These are phyloP conservation scores for Calonectria pseudoreteaudii DNA, from an alignment of 2,329 filamentous ascomycete genomes.

Conservation along the genomic window DNA sequence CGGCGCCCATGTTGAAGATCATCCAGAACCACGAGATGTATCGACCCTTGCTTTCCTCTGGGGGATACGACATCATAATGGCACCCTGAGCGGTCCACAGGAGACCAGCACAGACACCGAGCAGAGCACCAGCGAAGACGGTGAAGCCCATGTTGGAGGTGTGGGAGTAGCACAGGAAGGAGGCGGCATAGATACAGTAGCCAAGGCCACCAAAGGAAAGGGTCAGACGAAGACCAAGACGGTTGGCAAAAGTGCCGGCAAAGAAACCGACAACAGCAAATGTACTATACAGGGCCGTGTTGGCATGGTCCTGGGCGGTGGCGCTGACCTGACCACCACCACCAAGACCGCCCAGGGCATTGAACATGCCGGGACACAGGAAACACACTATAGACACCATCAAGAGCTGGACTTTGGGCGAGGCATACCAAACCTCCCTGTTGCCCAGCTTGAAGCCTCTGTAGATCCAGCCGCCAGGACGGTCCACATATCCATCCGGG, in stretches of 20 bases:
- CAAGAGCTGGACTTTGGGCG: slow-evolving; percentile 77
- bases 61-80: slow-evolving; percentile 91
- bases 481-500: slow-evolving; percentile 36
- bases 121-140: slow-evolving; percentile 80
- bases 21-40: slow-evolving; percentile 95
- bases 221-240: slow-evolving; percentile 75
- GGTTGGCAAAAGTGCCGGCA: slow-evolving; percentile 83
- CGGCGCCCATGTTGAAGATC: slow-evolving; percentile 92
- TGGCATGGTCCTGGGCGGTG: slow-evolving; percentile 71
- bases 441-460: slow-evolving; percentile 67
- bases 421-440: slow-evolving; percentile 75
- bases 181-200: slow-evolving; percentile 80
- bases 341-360: slow-evolving; percentile 74
- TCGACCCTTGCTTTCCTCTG: slow-evolving; percentile 83
- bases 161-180: slow-evolving; percentile 78
- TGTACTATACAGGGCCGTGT: slow-evolving; percentile 78
- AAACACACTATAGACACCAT: slow-evolving; percentile 71
- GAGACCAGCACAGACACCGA: slow-evolving; percentile 83
- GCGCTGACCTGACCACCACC: slow-evolving; percentile 67
- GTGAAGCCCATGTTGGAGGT: slow-evolving; percentile 76
- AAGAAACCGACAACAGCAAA: slow-evolving; percentile 77
- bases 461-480: slow-evolving; percentile 75
- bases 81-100: slow-evolving; percentile 87
- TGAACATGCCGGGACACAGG: slow-evolving; percentile 80
- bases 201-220: slow-evolving; percentile 80